phyloP scores from a whole-genome alignment of 495 filamentous ascomycete species.

The Hypomontagnella monticulosa region DNA sequence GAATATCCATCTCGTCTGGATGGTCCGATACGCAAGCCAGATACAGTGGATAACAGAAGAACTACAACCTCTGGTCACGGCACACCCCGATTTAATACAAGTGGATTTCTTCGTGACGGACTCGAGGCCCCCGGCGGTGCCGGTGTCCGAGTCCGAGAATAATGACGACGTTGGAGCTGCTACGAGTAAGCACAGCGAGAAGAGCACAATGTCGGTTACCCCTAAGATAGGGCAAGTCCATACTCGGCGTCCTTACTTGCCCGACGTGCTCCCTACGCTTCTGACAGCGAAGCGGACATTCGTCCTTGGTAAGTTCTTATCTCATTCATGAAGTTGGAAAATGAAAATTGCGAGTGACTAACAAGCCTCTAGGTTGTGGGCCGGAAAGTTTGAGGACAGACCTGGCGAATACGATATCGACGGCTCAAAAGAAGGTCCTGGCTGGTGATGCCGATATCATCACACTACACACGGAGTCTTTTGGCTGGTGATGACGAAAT shows the following conservation, averaged over 20 bases:
- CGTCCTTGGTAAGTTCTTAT: slow-evolving; percentile 28
- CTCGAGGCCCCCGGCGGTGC: slow-evolving; percentile 11
- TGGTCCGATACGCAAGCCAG: slow-evolving; percentile 61
- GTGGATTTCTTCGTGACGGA: slow-evolving; percentile 30
- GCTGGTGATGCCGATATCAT: slow-evolving; percentile 68
- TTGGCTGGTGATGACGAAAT: slow-evolving; percentile 37
- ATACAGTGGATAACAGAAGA: slow-evolving; percentile 39
- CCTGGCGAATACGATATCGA: slow-evolving; percentile 71
- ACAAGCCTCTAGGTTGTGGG: slow-evolving; percentile 62
- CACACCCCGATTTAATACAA: slow-evolving; percentile 30
- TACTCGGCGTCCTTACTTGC: slow-evolving; percentile 26
- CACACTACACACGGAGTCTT: slow-evolving; percentile 75
- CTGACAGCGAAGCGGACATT: slow-evolving; percentile 24
- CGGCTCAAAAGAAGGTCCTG: slow-evolving; percentile 70
- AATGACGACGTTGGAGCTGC: slow-evolving; percentile 8
- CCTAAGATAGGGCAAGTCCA: slow-evolving; percentile 31
- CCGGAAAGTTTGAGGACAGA: slow-evolving; percentile 75
- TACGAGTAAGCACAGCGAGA: slow-evolving; percentile 17
- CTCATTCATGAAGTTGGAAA: not conserved
- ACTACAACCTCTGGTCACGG: slow-evolving; percentile 16
- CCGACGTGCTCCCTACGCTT: slow-evolving; percentile 19
- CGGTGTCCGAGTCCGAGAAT: slow-evolving; percentile 24
- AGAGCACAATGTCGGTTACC: slow-evolving; percentile 11
- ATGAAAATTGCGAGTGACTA: not conserved
- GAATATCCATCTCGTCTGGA: slow-evolving; percentile 78